Conservation (phyloP, 495 filamentous ascomycete genomes). For the Lophium mytilinum region DNA sequence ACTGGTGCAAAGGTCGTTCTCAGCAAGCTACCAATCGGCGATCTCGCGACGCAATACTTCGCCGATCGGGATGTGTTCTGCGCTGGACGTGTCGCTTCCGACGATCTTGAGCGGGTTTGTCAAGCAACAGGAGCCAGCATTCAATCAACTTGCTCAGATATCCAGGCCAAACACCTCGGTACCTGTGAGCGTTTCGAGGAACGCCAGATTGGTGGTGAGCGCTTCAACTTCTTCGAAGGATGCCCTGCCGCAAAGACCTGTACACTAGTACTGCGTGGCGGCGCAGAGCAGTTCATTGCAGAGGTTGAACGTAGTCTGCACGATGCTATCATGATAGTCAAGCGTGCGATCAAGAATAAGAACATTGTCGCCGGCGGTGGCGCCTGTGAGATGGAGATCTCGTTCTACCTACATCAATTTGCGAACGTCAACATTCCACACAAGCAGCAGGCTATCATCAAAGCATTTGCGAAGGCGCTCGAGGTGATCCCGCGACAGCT, state of each 20-base stretch:
- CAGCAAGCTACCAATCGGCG: constrained; percentile 94
- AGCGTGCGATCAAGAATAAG: constrained; percentile 87
- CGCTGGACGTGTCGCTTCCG: constrained; percentile 83
- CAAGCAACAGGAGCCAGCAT: constrained; percentile 87
- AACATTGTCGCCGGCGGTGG: constrained; percentile 93
- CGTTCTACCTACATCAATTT: constrained; percentile 80
- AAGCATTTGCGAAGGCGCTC: constrained; percentile 92
- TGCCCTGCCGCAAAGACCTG: constrained; percentile 94
- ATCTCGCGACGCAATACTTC: constrained; percentile 93
- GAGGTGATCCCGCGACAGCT: constrained; percentile 95
- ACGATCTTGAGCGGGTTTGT: constrained; percentile 93
- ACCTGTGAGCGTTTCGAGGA: constrained; percentile 89
- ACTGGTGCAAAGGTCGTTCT: constrained; percentile 95
- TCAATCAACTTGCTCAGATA: constrained; percentile 96
- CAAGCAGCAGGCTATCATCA: constrained; percentile 96
- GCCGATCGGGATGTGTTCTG: constrained; percentile 98
- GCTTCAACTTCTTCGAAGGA: constrained; percentile 96
- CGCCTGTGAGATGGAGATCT: constrained; percentile 94
- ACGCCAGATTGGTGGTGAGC: constrained; percentile 92
- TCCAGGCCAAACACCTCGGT: constrained; percentile 79
- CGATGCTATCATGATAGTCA: constrained; percentile 99
- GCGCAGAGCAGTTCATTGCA: constrained; percentile 97
- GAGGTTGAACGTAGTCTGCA: constrained; percentile 95
- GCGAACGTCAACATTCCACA: constrained; percentile 86
- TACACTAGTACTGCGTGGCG: constrained; percentile 88